Conservation (phyloP, 1,139 yeast genomes). For the Nematodospora anomalae region DNA sequence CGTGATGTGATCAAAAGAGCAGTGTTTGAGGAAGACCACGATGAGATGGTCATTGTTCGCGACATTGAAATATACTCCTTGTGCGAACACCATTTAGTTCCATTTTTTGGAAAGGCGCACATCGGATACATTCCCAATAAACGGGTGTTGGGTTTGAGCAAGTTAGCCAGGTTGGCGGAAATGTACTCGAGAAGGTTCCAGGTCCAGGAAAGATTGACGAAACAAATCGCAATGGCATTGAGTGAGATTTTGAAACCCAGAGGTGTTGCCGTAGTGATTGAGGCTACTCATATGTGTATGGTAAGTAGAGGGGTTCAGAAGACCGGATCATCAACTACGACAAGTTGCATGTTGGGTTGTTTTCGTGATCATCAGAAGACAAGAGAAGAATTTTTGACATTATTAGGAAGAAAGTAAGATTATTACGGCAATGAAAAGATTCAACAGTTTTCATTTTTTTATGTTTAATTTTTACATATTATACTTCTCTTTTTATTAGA, state of each 20-base stretch:
- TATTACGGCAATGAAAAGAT: not conserved
- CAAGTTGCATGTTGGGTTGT: slow-evolving; percentile 96
- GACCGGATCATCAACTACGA: slow-evolving; percentile 88
- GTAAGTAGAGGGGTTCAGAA: slow-evolving; percentile 97
- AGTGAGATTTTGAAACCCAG: slow-evolving; percentile 88
- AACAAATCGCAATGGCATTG: slow-evolving; percentile 95
- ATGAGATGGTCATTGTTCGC: slow-evolving; percentile 96
- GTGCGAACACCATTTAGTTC: slow-evolving; percentile 97
- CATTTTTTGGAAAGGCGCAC: slow-evolving; percentile 94
- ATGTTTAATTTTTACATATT: slow-evolving; percentile 20
- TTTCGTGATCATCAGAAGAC: slow-evolving; percentile 93
- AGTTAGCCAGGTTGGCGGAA: slow-evolving; percentile 92
- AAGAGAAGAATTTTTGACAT: slow-evolving; percentile 90
- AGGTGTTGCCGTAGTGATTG: slow-evolving; percentile 97
- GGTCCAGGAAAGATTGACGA: slow-evolving; percentile 94
- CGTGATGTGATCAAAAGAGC: slow-evolving; percentile 91
- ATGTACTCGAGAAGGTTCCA: slow-evolving; percentile 95
- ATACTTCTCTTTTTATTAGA: slow-evolving; percentile 3
- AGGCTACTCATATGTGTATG: slow-evolving; percentile 99
- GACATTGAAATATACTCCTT: slow-evolving; percentile 90
- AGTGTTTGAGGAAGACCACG: slow-evolving; percentile 96
- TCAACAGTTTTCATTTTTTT: not conserved
- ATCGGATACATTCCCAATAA: slow-evolving; percentile 96
- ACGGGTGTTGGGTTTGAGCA: slow-evolving; percentile 89
- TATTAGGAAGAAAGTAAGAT: slow-evolving; percentile 55